phyloP scores from a whole-genome alignment of 352 stramenopile species.

The Globisporangium ultimum region DNA sequence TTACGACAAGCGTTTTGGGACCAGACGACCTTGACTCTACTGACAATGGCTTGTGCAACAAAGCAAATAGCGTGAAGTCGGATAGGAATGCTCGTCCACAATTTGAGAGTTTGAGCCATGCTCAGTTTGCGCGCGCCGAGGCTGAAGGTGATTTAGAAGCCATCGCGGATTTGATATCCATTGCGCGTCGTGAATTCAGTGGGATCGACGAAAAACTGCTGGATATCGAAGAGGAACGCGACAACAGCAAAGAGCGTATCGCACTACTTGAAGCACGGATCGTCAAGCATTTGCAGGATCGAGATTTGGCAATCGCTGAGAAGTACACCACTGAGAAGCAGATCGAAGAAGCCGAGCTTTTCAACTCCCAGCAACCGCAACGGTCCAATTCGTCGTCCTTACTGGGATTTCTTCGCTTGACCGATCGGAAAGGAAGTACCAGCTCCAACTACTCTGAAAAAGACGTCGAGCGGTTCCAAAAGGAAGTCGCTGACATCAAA shows the following conservation, averaged over 20 bases:
- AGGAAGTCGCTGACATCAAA: conserved; percentile 66
- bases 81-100: neutral
- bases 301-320: conserved; percentile 65
- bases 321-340: conserved; percentile 69
- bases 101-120: conserved; percentile 10
- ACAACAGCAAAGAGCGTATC: conserved; percentile 45
- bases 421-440: conserved; percentile 15
- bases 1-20: conserved; percentile 7
- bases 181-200: conserved; percentile 39
- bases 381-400: conserved; percentile 21
- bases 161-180: conserved; percentile 41
- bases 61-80: neutral
- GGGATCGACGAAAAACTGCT: conserved; percentile 39
- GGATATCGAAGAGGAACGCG: conserved; percentile 36
- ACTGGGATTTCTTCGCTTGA: conserved; percentile 17
- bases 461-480: conserved; percentile 59
- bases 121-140: conserved; percentile 32
- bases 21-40: neutral
- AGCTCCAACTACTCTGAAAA: conserved; percentile 29
- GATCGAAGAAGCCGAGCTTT: conserved; percentile 56
- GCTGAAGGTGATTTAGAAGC: conserved; percentile 47
- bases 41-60: neutral
- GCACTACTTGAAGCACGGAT: conserved; percentile 65
- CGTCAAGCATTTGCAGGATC: conserved; percentile 70
- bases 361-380: conserved; percentile 33